Percentiles rank a stretch among this genome's conserved stretches.
phyloP scores from a whole-genome alignment of 2,329 filamentous ascomycete species.

The Trichoderma atrobrunneum region DNA sequence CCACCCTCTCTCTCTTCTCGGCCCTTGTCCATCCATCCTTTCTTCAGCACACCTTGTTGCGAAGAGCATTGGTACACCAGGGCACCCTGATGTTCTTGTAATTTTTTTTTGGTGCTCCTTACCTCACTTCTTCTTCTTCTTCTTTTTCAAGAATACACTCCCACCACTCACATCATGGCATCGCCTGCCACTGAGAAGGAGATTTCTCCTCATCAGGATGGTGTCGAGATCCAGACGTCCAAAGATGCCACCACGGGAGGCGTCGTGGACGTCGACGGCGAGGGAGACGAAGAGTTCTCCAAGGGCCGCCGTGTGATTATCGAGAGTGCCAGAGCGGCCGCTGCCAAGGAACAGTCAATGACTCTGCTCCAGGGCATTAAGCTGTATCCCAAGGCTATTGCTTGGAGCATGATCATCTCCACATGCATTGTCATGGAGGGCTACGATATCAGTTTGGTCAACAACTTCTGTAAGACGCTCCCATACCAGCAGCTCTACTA shows the following conservation, averaged over 20 bases:
- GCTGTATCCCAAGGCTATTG: constrained; percentile 83
- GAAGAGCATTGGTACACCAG: neutral
- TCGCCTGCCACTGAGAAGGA: constrained; percentile 1
- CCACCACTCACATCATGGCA: neutral
- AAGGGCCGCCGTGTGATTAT: constrained; percentile 32
- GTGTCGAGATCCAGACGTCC: neutral
- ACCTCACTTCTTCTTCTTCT: neutral
- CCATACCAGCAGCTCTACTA: neutral
- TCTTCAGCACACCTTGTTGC: neutral
- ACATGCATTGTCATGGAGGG: constrained; percentile 91
- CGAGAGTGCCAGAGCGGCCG: constrained; percentile 42
- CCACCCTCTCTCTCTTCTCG: neutral
- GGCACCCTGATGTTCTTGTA: neutral
- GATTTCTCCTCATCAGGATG: neutral
- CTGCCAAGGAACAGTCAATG: constrained; percentile 66
- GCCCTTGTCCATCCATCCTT: neutral
- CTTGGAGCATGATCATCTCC: constrained; percentile 82
- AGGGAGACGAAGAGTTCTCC: constrained; percentile 21
- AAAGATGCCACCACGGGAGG: neutral
- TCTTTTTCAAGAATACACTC: neutral
- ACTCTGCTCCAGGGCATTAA: constrained; percentile 71
- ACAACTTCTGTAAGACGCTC: constrained; percentile 64
- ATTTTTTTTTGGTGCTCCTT: neutral
- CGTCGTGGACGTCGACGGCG: neutral
- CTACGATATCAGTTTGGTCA: constrained; percentile 77